Percentiles rank a stretch among this genome's conserved stretches.
These are phyloP conservation scores for Paracorniculantispora psalliotae DNA, from an alignment of 2,329 filamentous ascomycete genomes.

Conservation along the genomic window DNA sequence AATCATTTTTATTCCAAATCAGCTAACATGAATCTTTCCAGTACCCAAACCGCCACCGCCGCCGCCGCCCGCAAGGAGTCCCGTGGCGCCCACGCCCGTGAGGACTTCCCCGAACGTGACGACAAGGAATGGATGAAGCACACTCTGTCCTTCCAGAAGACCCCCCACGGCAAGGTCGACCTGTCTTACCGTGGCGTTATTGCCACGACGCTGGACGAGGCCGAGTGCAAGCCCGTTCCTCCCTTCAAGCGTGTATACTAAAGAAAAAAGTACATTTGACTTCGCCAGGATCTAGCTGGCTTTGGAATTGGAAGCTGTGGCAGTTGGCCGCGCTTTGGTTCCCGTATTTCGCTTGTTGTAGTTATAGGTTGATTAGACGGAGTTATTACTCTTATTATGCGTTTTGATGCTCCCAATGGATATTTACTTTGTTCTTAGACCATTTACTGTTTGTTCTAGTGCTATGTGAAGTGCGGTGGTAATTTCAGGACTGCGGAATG, in stretches of 20 bases:
- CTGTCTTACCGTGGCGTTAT: constrained; percentile 82
- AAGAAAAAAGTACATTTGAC: constrained; percentile 18
- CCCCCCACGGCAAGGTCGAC: constrained; percentile 81
- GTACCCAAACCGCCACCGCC: constrained; percentile 82
- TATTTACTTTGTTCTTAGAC: constrained; percentile 13
- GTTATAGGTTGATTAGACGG: constrained; percentile 14
- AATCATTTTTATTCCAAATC: background rate
- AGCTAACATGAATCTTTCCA: constrained; percentile 28
- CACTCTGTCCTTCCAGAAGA: constrained; percentile 92
- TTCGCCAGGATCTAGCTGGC: background rate
- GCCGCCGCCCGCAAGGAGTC: constrained; percentile 96
- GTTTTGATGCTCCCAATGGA: constrained; percentile 9
- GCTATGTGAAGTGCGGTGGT: background rate
- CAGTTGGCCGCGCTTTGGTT: background rate
- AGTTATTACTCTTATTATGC: constrained; percentile 11
- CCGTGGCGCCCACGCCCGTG: constrained; percentile 91
- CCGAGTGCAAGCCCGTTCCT: constrained; percentile 91
- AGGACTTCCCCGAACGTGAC: constrained; percentile 93
- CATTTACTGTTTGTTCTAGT: background rate
- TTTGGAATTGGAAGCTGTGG: background rate
- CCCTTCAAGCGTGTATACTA: constrained; percentile 95
- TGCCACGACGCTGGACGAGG: constrained; percentile 81
- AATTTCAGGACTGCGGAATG: no score
- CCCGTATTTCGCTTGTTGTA: constrained; percentile 12
- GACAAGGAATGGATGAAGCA: constrained; percentile 99